phyloP scores from a whole-genome alignment of 1,284 basidiomycete species.

The Cystobasidium pallidum region DNA sequence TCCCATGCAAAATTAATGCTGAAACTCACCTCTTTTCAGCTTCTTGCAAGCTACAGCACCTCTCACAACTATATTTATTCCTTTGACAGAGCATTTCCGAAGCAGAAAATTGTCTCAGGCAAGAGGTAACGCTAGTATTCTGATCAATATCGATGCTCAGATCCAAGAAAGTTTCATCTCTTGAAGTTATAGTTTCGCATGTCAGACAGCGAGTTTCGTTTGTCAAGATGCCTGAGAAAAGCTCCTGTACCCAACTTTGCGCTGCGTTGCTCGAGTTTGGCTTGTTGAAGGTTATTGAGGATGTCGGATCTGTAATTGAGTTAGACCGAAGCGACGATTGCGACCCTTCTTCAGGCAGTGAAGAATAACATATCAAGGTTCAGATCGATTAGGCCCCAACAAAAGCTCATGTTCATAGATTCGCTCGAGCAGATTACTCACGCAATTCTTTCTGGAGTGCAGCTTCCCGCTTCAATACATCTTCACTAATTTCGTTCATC shows the following conservation, averaged over 20 bases:
- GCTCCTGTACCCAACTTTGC: conserved; percentile 71
- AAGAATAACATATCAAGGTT: neutral
- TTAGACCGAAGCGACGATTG: conserved; percentile 24
- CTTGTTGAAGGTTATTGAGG: conserved; percentile 13
- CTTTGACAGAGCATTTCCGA: conserved; percentile 96
- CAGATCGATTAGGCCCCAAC: too few species aligned
- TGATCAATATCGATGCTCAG: conserved; percentile 97
- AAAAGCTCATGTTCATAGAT: too few species aligned
- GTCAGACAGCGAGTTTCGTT: conserved; percentile 97
- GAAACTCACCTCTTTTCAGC: conserved; percentile 85
- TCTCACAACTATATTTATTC: conserved; percentile 99
- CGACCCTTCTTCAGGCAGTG: conserved; percentile 1
- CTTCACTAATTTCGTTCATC: conserved; percentile 89
- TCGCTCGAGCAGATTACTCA: conserved; percentile 20
- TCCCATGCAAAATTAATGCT: too few species aligned
- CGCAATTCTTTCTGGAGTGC: conserved; percentile 19
- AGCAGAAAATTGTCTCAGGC: conserved; percentile 92
- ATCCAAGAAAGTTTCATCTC: conserved; percentile 95
- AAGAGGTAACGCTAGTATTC: conserved; percentile 92
- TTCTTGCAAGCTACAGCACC: conserved; percentile 93
- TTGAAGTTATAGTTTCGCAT: conserved; percentile 94
- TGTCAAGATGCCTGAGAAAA: conserved; percentile 91
- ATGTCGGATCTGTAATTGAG: neutral
- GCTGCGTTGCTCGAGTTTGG: neutral
- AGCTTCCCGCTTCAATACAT: conserved; percentile 64